Percentiles rank a stretch among this genome's conserved stretches.
Evolutionary conservation across 2,329 filamentous ascomycete genomes (phyloP).

Genomic region (Botrytis fragariae): DNA sequence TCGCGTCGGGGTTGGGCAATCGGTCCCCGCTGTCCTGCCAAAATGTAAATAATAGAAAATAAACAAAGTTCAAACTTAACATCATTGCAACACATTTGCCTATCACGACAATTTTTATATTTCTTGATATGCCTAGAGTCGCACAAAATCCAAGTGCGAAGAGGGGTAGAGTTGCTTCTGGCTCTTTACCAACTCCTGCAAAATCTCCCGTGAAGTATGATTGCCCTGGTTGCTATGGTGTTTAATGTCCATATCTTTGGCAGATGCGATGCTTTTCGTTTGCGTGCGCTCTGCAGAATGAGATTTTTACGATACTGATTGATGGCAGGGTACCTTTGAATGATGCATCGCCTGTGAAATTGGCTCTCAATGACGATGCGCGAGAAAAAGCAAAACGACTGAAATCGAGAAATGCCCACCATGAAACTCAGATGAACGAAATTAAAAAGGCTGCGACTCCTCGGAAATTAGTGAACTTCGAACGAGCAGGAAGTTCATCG

Average conservation of each 20-base stretch:
- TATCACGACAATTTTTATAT: not conserved
- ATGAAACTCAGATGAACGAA: conserved; percentile 89
- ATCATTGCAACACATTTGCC: not conserved
- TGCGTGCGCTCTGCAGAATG: not conserved
- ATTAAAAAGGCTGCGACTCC: conserved; percentile 80
- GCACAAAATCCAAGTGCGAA: conserved; percentile 46
- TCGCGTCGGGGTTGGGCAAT: not conserved
- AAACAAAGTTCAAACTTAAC: conserved; percentile 12
- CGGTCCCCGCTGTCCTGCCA: not conserved
- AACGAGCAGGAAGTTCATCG: conserved; percentile 56
- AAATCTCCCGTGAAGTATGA: conserved; percentile 40
- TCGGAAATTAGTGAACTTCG: conserved; percentile 60
- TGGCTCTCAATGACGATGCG: conserved; percentile 73
- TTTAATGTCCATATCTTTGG: conserved; percentile 7
- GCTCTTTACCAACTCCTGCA: conserved; percentile 36
- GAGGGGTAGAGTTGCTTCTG: conserved; percentile 43
- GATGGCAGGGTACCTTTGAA: conserved; percentile 80
- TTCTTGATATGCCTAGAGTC: conserved; percentile 52
- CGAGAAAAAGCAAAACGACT: conserved; percentile 86
- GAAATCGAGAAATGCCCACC: conserved; percentile 81
- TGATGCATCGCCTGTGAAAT: conserved; percentile 87
- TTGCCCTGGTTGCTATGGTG: conserved; percentile 14
- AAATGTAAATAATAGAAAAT: conserved; percentile 19
- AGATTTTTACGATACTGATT: conserved; percentile 15
- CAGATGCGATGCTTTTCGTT: conserved; percentile 5